phyloP scores from a whole-genome alignment of 2,329 filamentous ascomycete species.

The Dothistroma septosporum region DNA sequence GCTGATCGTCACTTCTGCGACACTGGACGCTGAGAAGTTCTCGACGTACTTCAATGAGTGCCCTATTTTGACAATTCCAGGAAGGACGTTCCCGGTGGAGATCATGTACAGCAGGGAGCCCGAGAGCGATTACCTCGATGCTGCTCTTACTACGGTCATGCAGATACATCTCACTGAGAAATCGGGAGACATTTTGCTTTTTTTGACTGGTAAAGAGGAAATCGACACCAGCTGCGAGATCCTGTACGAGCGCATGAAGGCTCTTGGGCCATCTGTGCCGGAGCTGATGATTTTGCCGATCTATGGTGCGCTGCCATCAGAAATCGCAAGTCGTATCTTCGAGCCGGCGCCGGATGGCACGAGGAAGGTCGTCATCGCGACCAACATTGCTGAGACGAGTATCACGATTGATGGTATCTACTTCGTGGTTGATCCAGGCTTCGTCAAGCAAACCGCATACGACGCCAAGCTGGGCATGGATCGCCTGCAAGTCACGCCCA shows the following conservation, averaged over 20 bases:
- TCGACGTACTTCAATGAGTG: constrained; percentile 93
- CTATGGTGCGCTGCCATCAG: constrained; percentile 88
- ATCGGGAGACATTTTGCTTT: constrained; percentile 88
- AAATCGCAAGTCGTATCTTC: constrained; percentile 92
- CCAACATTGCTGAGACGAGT: constrained; percentile 96
- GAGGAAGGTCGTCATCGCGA: constrained; percentile 94
- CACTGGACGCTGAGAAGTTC: constrained; percentile 95
- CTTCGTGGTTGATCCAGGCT: constrained; percentile 94
- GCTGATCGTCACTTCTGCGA: constrained; percentile 93
- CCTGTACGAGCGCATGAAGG: constrained; percentile 92
- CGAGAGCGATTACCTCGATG: constrained; percentile 91
- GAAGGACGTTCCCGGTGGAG: constrained; percentile 91
- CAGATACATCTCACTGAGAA: constrained; percentile 94
- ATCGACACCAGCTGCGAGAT: constrained; percentile 95
- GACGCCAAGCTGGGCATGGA: constrained; percentile 98
- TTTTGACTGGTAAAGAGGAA: constrained; percentile 95
- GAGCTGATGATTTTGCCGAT: constrained; percentile 91
- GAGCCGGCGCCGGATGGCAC: constrained; percentile 82
- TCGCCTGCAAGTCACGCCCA: constrained; percentile 88
- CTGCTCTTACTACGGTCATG: constrained; percentile 94
- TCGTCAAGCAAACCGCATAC: constrained; percentile 96
- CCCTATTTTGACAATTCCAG: constrained; percentile 94
- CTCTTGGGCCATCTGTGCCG: constrained; percentile 81
- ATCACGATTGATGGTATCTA: constrained; percentile 98
- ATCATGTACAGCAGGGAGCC: constrained; percentile 93